phyloP scores from a whole-genome alignment of 2,329 filamentous ascomycete genomes.

The Fusarium newnesense region DNA sequence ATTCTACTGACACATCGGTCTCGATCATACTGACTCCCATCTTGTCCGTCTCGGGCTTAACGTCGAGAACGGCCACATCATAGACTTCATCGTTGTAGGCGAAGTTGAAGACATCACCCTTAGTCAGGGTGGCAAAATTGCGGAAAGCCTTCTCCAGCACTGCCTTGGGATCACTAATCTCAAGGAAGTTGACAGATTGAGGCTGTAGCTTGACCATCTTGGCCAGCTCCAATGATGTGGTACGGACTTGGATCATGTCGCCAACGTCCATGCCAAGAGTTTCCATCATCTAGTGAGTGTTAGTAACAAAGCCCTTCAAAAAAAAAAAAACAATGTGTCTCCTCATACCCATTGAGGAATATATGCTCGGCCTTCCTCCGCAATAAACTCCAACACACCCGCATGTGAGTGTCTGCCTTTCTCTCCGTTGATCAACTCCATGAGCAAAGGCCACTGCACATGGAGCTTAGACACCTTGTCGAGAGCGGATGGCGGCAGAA shows the following conservation, averaged over 20 bases:
- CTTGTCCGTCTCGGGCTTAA: conserved; percentile 84
- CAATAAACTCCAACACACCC: conserved; percentile 96
- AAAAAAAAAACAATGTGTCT: neutral
- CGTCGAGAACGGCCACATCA: conserved; percentile 91
- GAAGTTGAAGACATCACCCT: conserved; percentile 95
- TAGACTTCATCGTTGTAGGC: conserved; percentile 95
- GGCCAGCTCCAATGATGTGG: conserved; percentile 89
- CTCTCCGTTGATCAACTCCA: conserved; percentile 92
- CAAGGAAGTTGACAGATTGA: conserved; percentile 91
- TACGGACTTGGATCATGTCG: conserved; percentile 94
- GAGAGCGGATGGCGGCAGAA: conserved; percentile 93
- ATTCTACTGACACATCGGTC: conserved; percentile 96
- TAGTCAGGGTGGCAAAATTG: conserved; percentile 92
- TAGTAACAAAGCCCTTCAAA: conserved; percentile 11
- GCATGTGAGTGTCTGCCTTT: conserved; percentile 86
- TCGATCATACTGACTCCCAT: conserved; percentile 95
- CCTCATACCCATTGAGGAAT: conserved; percentile 86
- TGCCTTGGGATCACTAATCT: conserved; percentile 96
- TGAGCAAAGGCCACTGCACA: conserved; percentile 96
- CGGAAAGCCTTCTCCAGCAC: conserved; percentile 97
- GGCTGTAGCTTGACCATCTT: conserved; percentile 96
- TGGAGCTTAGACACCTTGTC: conserved; percentile 97
- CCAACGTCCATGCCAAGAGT: conserved; percentile 89
- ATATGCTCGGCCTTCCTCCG: conserved; percentile 96
- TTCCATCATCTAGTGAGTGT: conserved; percentile 81